These are phyloP conservation scores for Vachellia pachyceras DNA, from an alignment of 306 rosid species.

Conservation along the genomic window DNA sequence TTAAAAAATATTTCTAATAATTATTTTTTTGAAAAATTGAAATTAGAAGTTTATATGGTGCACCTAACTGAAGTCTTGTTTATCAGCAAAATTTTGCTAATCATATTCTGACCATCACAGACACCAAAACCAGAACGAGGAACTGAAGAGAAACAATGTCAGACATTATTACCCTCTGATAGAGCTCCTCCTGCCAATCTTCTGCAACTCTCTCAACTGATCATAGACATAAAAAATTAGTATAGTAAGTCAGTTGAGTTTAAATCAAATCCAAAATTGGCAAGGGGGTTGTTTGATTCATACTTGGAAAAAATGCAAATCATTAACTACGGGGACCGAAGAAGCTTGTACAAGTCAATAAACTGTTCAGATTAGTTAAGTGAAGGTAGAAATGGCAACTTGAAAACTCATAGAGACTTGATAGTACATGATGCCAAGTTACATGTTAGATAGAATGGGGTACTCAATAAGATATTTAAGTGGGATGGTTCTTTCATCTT, in stretches of 20 bases:
- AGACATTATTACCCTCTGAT: conserved; percentile 39
- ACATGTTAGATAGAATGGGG: no score
- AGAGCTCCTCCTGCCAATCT: conserved; percentile 39
- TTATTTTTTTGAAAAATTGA: no score
- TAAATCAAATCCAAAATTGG: background rate
- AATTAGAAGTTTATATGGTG: no score
- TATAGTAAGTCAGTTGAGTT: conserved; percentile 5
- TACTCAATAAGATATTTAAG: no score
- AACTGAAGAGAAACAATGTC: background rate
- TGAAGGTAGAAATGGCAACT: background rate
- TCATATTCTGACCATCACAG: background rate
- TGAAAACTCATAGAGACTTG: background rate
- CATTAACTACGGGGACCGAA: background rate
- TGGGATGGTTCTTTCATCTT: no score
- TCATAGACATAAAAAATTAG: conserved; percentile 24
- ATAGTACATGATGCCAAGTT: no score
- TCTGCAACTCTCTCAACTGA: conserved; percentile 14
- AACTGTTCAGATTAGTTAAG: background rate
- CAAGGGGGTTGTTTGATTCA: background rate
- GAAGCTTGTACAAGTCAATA: background rate
- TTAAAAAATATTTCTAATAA: no score
- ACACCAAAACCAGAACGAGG: background rate
- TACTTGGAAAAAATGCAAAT: no score
- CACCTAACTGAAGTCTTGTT: background rate
- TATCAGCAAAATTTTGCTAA: background rate